phyloP scores from a whole-genome alignment of 306 rosid genomes.

The Betula pendula region DNA sequence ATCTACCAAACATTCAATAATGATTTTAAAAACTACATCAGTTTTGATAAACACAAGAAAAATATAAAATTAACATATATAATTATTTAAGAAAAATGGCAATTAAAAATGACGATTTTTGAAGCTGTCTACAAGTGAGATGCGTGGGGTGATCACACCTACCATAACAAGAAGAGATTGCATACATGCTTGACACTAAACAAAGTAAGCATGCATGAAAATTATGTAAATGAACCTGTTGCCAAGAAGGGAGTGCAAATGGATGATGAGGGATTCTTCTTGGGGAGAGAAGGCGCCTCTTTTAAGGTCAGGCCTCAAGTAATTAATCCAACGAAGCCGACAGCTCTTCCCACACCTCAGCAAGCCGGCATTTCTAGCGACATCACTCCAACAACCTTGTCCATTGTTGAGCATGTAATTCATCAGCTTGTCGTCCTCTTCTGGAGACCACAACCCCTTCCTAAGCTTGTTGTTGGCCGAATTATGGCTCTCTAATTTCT shows the following conservation, averaged over 20 bases:
- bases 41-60: too few relatives aligned
- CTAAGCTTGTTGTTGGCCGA: conserved; percentile 53
- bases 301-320: conserved; percentile 89
- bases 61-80: too few relatives aligned
- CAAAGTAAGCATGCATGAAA: too few relatives aligned
- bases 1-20: too few relatives aligned
- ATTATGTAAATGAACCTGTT: too few relatives aligned
- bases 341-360: conserved; percentile 94
- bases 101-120: too few relatives aligned
- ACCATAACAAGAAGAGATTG: not conserved
- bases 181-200: too few relatives aligned
- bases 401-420: conserved; percentile 78
- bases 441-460: conserved; percentile 95
- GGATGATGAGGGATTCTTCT: conserved; percentile 80
- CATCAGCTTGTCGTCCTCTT: conserved; percentile 85
- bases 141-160: too few relatives aligned
- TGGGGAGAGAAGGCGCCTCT: conserved; percentile 88
- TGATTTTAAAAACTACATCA: too few relatives aligned
- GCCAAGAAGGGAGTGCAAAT: conserved; percentile 89
- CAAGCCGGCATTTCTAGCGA: conserved; percentile 85
- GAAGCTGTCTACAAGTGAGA: too few relatives aligned
- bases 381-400: conserved; percentile 93
- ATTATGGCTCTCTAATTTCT: too few relatives aligned
- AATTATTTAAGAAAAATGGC: too few relatives aligned
- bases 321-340: conserved; percentile 90